Evolutionary conservation across 75 land plant genomes (phyloP).

Genomic region (Picea glauca): DNA sequence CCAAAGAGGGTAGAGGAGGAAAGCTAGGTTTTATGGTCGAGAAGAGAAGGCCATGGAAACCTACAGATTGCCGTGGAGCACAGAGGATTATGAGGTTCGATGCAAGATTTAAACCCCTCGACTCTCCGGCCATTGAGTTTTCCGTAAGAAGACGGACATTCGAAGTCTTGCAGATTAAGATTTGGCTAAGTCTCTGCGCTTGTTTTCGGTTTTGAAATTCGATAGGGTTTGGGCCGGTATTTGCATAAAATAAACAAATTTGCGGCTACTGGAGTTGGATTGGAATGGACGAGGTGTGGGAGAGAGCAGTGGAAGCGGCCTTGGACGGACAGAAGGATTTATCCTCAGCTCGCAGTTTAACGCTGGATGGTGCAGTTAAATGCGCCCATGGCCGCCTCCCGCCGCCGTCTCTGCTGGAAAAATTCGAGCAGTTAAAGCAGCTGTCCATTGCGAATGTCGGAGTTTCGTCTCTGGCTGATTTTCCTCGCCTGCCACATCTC

Average conservation of each 20-base stretch:
- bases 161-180: not conserved
- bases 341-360: constrained; percentile 37
- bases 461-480: constrained; percentile 77
- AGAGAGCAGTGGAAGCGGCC: constrained; percentile 79
- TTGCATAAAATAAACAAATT: not conserved
- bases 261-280: not conserved
- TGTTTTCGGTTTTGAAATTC: not conserved
- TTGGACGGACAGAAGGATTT: constrained; percentile 42
- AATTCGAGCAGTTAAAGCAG: constrained; percentile 51
- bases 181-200: not conserved
- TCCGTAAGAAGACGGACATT: not conserved
- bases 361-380: constrained; percentile 85
- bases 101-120: not conserved
- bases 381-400: constrained; percentile 84
- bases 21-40: constrained; percentile 4
- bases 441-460: constrained; percentile 86
- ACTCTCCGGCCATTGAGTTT: not conserved
- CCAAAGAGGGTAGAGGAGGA: not conserved
- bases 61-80: not conserved
- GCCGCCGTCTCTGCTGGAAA: constrained; percentile 55
- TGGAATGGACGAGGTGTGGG: constrained; percentile 90
- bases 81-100: not conserved
- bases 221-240: not conserved
- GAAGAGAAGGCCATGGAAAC: not conserved
- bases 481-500: constrained; percentile 58